These are phyloP conservation scores for Yamadazyma oceani DNA, from an alignment of 1,139 yeast species.

Conservation along the genomic window DNA sequence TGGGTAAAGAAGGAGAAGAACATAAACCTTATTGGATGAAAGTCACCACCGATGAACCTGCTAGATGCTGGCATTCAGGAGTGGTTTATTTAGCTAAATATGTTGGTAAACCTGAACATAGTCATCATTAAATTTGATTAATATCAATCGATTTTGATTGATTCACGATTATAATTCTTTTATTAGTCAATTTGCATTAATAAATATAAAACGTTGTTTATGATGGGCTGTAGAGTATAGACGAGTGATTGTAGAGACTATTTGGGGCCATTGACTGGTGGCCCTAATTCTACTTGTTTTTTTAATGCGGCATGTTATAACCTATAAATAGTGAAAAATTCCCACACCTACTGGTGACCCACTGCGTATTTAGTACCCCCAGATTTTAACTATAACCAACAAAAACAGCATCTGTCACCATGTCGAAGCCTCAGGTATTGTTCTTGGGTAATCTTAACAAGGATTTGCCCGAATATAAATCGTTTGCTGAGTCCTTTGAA, in stretches of 20 bases:
- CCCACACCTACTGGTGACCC: no score
- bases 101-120: constrained; percentile 78
- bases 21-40: constrained; percentile 93
- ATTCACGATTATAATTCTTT: constrained; percentile 8
- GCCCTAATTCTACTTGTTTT: no score
- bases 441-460: constrained; percentile 45
- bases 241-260: no score
- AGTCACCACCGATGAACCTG: constrained; percentile 79
- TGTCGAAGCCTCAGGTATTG: constrained; percentile 36
- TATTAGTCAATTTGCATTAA: constrained; percentile 12
- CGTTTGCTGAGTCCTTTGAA: constrained; percentile 41
- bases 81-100: constrained; percentile 87
- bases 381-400: no score
- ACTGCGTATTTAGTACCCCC: no score
- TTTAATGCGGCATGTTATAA: no score
- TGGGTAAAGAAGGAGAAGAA: constrained; percentile 88
- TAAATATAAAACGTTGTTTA: constrained; percentile 4
- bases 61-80: constrained; percentile 99
- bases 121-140: constrained; percentile 53
- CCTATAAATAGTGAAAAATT: no score
- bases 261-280: no score
- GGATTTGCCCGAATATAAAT: constrained; percentile 33
- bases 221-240: no score
- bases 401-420: no score
- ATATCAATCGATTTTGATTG: constrained; percentile 4